Evolutionary conservation across 371 early-diverging fungal species (phyloP).

Genomic region (Nematocida ironsii): DNA sequence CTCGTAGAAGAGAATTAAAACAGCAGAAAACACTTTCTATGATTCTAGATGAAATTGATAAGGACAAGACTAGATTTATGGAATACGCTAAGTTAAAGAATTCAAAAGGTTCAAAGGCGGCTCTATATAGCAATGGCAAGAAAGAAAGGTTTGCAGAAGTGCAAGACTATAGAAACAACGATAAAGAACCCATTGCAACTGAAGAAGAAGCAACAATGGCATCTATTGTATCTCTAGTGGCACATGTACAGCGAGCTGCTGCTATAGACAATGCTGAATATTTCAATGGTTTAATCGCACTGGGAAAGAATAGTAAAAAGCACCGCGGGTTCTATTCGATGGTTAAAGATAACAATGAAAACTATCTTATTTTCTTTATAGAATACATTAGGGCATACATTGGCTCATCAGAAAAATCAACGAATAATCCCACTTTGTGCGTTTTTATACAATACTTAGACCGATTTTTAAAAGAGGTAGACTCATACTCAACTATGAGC

Average conservation of each 20-base stretch:
- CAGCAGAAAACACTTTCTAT: neutral
- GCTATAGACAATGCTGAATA: conserved; percentile 3
- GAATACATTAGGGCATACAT: neutral
- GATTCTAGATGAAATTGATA: neutral
- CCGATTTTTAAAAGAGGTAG: neutral
- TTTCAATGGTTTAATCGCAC: neutral
- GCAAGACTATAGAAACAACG: neutral
- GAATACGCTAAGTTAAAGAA: neutral
- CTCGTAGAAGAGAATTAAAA: neutral
- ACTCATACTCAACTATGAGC: neutral
- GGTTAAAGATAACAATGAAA: neutral
- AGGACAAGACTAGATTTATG: neutral
- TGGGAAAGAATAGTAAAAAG: neutral
- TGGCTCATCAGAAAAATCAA: neutral
- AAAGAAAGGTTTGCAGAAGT: neutral
- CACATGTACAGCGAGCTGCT: neutral
- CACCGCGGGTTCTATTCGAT: neutral
- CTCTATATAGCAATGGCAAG: neutral
- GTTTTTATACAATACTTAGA: neutral
- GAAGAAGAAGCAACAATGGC: neutral
- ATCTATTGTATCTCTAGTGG: neutral
- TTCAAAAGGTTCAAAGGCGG: neutral
- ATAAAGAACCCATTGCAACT: neutral
- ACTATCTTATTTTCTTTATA: neutral
- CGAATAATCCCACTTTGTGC: too few species aligned